Percentiles rank a stretch among this genome's conserved stretches.
Evolutionary conservation across 768 basidiomycete genomes (phyloP).

Genomic region (Pleurotus tuber-regium): DNA sequence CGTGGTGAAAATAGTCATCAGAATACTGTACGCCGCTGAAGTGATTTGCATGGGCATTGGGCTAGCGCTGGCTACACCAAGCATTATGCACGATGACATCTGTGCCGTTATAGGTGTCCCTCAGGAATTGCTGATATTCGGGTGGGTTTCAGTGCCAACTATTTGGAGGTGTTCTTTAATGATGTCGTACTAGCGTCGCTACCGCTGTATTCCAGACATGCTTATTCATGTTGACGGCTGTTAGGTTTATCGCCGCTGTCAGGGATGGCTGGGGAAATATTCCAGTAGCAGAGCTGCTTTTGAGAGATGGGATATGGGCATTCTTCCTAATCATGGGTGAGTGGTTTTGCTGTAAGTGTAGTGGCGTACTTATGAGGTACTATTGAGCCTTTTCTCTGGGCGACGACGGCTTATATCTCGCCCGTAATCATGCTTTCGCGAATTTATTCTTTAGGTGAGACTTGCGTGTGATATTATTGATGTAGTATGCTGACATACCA

Average conservation of each 20-base stretch:
- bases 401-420: background rate
- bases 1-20: slow-evolving; percentile 24
- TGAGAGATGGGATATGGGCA: slow-evolving; percentile 17
- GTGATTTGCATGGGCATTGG: slow-evolving; percentile 31
- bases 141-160: too few species aligned
- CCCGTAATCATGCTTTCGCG: background rate
- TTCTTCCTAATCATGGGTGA: slow-evolving; percentile 17
- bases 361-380: too few species aligned
- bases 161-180: too few species aligned
- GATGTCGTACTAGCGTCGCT: background rate
- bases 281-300: slow-evolving; percentile 11
- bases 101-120: slow-evolving; percentile 17
- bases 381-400: background rate
- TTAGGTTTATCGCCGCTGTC: slow-evolving; percentile 29
- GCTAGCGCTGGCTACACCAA: slow-evolving; percentile 25
- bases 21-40: slow-evolving; percentile 25
- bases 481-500: background rate
- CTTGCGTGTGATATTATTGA: too few species aligned
- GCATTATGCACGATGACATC: slow-evolving; percentile 29
- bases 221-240: background rate
- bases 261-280: slow-evolving; percentile 16
- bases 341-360: too few species aligned
- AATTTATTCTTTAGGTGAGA: background rate
- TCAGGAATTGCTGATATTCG: background rate
- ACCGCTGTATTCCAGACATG: background rate